Conservation (phyloP, 202 grass and related monocot genomes). For the Elaeis oleifera region DNA sequence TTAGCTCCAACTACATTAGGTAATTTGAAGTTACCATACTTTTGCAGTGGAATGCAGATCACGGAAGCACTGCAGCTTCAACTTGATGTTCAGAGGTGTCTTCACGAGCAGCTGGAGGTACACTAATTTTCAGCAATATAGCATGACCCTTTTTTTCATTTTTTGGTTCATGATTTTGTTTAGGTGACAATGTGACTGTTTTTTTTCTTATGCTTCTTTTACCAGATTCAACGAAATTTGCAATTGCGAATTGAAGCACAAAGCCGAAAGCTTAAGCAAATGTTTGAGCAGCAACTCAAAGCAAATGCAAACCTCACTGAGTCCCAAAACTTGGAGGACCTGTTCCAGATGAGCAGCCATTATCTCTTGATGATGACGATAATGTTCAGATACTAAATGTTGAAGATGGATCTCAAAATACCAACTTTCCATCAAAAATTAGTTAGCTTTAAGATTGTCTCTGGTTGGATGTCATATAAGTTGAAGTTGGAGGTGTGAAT, state of each 20-base stretch:
- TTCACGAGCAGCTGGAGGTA: conserved; percentile 94
- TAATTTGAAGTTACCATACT: not conserved
- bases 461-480: too few relatives aligned
- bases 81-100: conserved; percentile 71
- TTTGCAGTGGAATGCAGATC: conserved; percentile 59
- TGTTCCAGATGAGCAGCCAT: not conserved
- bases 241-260: conserved; percentile 86
- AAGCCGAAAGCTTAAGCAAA: conserved; percentile 60
- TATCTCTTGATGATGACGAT: conserved; percentile 24
- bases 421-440: conserved; percentile 34
- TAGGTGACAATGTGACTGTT: too few relatives aligned
- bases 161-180: too few relatives aligned
- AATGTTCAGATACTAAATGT: conserved; percentile 18
- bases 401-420: conserved; percentile 16
- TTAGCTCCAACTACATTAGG: too few relatives aligned
- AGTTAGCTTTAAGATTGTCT: conserved; percentile 27
- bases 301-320: conserved; percentile 28
- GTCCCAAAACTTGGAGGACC: conserved; percentile 12
- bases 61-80: conserved; percentile 74
- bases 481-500: too few relatives aligned
- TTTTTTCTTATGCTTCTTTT: not conserved
- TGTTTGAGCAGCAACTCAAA: conserved; percentile 79
- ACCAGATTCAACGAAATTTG: conserved; percentile 57
- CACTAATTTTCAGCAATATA: too few relatives aligned
- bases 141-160: too few relatives aligned